These are phyloP conservation scores for Cicer yamashitae DNA, from an alignment of 306 rosid species.

Conservation along the genomic window DNA sequence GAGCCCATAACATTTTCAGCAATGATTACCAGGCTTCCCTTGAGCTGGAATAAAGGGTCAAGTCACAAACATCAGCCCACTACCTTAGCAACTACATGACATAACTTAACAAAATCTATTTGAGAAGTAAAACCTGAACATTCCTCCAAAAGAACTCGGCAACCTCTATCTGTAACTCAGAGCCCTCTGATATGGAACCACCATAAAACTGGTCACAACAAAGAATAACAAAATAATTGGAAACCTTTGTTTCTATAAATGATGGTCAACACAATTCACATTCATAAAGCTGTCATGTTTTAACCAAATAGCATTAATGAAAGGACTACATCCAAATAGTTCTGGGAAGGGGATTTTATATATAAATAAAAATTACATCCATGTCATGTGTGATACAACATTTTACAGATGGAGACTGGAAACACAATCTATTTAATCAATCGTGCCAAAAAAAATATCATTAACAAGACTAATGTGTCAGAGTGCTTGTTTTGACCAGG, in stretches of 20 bases:
- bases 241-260: conserved; percentile 37
- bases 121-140: conserved; percentile 73
- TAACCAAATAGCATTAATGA: conserved; percentile 39
- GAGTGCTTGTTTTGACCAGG: neutral
- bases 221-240: conserved; percentile 32
- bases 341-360: neutral
- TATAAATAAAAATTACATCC: neutral
- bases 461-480: conserved; percentile 14
- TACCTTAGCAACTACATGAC: conserved; percentile 34
- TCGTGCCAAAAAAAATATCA: conserved; percentile 25
- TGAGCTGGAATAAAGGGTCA: conserved; percentile 62
- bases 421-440: conserved; percentile 3
- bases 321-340: conserved; percentile 28
- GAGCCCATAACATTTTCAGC: conserved; percentile 79
- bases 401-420: neutral
- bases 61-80: conserved; percentile 52
- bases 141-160: conserved; percentile 91
- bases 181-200: conserved; percentile 83
- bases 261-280: conserved; percentile 29
- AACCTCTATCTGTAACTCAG: conserved; percentile 90
- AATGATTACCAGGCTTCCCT: conserved; percentile 75
- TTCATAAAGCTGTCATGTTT: conserved; percentile 20
- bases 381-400: conserved; percentile 19
- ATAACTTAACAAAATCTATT: conserved; percentile 35
- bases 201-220: conserved; percentile 68